Conservation (phyloP, 306 rosid genomes). For the Corylus avellana region DNA sequence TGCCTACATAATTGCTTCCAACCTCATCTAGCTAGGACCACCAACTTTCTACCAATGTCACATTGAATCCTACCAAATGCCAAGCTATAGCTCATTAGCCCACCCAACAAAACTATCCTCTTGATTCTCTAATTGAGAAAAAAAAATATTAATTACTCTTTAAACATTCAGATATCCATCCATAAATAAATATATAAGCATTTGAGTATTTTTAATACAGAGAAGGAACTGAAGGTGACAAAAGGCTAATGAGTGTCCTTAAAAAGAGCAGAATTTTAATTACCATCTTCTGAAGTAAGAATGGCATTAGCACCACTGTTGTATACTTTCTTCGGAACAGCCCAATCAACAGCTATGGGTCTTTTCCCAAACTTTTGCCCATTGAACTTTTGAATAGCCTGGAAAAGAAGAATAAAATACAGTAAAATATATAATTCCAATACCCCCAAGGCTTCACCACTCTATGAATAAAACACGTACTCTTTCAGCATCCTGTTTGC, state of each 20-base stretch:
- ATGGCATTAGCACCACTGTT: constrained; percentile 40
- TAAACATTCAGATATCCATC: not conserved
- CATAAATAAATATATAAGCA: not conserved
- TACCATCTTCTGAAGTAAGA: constrained; percentile 67
- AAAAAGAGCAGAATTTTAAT: constrained; percentile 7
- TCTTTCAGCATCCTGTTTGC: constrained; percentile 83
- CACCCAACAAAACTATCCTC: not conserved
- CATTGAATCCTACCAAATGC: not conserved
- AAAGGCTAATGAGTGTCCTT: not conserved
- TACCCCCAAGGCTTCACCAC: constrained; percentile 13
- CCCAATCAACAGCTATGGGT: constrained; percentile 95
- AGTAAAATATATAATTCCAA: constrained; percentile 17
- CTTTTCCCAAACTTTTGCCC: constrained; percentile 73
- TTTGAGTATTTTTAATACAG: not conserved
- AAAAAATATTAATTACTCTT: not conserved
- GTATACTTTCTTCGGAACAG: constrained; percentile 83
- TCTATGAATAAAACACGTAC: constrained; percentile 41
- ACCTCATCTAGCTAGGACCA: not conserved
- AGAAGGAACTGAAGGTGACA: constrained; percentile 2
- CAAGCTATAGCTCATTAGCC: not conserved
- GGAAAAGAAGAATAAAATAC: constrained; percentile 26
- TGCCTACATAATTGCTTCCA: not conserved
- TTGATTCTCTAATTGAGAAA: not conserved
- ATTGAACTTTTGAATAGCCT: constrained; percentile 85
- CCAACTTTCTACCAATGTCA: not conserved